Evolutionary conservation across 768 basidiomycete genomes (phyloP), one percentile per base, ranked within the genome.

Genomic region (Dioszegia aurantiaca): DNA sequence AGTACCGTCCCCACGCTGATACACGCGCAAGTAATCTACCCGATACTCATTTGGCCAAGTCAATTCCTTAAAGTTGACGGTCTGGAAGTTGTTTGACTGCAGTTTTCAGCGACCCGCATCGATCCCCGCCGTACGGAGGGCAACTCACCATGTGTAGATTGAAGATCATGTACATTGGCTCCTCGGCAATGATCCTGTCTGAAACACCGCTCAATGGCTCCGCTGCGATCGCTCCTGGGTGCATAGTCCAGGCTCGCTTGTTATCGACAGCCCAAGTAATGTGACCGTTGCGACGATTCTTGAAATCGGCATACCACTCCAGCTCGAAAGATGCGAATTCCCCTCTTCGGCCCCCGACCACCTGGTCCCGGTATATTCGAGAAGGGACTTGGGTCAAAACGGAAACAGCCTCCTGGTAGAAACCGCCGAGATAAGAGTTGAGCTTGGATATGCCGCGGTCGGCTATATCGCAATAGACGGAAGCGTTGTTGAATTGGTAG

Each of bases 21-120:
- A 97, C 11, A 95, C 87, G 24, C 92, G 83, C 49, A 94, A 83
- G 78, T 86, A 95, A 73, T 94, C 89, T 33, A 94, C 80, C 47
- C 79, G 80, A 85, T 93, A 85, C 66, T 85, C 82, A 0, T 84
- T 82, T 8, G 91, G 90, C 78, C 89, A 90, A 16, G 77, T 79
- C 19, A 94, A 78, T 58, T 86, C 79, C 16, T 81, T 76, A 47
- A 89, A 80, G 77, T 95, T 86, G 48, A 92, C 84, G 3, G 70
- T 57, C 17, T 84, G 85, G 69, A 94, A 94, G 74, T 87, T 87
- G 62, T 72, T 69, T 11, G 67, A 68, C 63, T 67, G 33, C 2
- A 31, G 5, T n/a, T n/a, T n/a, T n/a, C n/a, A n/a, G n/a, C n/a
- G n/a, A n/a, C n/a, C n/a, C n/a, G n/a, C n/a, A n/a, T n/a, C n/a